Conservation (phyloP, 108 stramenopile species). For the Hondaea fermentalgiana region DNA sequence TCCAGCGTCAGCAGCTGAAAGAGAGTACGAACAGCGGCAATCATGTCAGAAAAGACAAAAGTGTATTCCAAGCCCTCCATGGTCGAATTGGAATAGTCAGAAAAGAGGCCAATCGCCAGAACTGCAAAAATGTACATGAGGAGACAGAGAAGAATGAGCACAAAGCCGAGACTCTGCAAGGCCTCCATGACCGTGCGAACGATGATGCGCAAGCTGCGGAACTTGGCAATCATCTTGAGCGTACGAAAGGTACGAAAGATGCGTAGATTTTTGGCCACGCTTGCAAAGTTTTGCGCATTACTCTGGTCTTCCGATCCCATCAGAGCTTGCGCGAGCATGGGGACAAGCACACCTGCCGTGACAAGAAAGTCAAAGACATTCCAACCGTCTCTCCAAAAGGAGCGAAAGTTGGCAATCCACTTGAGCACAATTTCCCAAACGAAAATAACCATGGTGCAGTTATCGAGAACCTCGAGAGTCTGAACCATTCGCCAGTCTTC, state of each 20-base stretch:
- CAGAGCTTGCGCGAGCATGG: background rate
- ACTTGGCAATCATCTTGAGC: constrained; percentile 18
- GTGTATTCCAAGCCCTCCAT: background rate
- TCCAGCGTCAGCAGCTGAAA: background rate
- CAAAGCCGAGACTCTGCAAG: constrained; percentile 8
- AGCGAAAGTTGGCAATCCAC: background rate
- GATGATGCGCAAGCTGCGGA: background rate
- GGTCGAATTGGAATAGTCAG: background rate
- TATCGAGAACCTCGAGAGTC: background rate
- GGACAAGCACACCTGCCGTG: background rate
- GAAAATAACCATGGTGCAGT: background rate
- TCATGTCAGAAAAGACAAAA: background rate
- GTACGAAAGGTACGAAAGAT: constrained; percentile 15
- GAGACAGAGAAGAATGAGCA: background rate
- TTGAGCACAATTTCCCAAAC: background rate
- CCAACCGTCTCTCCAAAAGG: background rate
- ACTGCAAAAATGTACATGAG: constrained; percentile 20
- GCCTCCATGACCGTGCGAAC: constrained; percentile 4
- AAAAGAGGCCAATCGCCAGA: background rate
- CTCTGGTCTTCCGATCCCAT: background rate
- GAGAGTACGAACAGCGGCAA: background rate
- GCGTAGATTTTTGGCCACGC: background rate
- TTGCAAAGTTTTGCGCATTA: constrained; percentile 13
- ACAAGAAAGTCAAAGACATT: background rate
- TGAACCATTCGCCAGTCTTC: background rate